Evolutionary conservation across 495 filamentous ascomycete genomes (phyloP), one percentile per base, ranked within the genome.

Genomic region (Pseudoneurospora amorphoporcata): DNA sequence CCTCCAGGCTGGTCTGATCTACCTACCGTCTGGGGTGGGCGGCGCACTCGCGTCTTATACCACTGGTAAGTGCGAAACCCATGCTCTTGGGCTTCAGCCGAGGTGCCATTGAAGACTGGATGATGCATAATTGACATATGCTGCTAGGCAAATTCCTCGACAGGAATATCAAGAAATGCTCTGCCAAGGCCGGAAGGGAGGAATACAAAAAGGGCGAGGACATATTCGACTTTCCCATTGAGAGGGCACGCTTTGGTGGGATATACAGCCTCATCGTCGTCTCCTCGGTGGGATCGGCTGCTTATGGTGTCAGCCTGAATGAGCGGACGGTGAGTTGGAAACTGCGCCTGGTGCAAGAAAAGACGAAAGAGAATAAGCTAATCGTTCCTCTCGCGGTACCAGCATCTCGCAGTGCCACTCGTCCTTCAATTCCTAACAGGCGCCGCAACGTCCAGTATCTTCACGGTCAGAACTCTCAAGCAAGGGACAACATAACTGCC

Each of bases 351-450:
- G 0, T 19, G n/a, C 2, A 32, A 16, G 47, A 29, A 19, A n/a
- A 0, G 0, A 0, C 23, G 19, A 8, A 32, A 58, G 47, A 53
- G 3, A 3, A 58, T 23, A 32, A 14, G 47, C 47, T 32, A 8
- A 32, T 3, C 10, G 5, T 1, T 17, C 37, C 6, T 2, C 45
- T 41, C 1, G 0, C 16, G 40, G 14, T 5, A 8, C 32, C 39
- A 73, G 72, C 69, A 73, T 38, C 72, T 75, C 29, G 73, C 71
- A 14, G 68, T 70, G 17, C 73, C 73, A 29, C 43, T 75, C 1
- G 58, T 72, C 0, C 45, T 75, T 35, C 73, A 75, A 45, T 75
- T 75, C 39, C 68, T 75, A 5, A 75, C 72, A 14, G 73, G 73
- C 16, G 35, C 70, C 17, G 61, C 73, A 29, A 69, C 39, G 14